phyloP scores from a whole-genome alignment of 2,329 filamentous ascomycete species.

The Nothomitra cinnamomea region DNA sequence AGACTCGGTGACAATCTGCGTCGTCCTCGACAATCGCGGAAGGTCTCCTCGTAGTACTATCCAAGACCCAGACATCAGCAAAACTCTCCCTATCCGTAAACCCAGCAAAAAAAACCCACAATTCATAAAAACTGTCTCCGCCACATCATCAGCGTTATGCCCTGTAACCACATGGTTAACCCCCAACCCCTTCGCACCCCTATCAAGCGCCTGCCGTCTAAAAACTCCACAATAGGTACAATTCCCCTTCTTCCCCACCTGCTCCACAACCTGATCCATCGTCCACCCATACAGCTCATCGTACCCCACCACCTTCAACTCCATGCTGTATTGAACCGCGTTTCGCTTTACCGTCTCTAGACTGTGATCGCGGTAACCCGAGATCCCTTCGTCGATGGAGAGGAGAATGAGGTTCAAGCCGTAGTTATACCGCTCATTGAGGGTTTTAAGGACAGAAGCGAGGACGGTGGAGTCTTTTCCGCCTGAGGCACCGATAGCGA shows the following conservation, averaged over 20 bases:
- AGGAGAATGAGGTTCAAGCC: slow-evolving; percentile 72
- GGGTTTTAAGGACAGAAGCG: slow-evolving; percentile 81
- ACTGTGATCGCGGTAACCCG: slow-evolving; percentile 89
- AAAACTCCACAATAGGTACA: slow-evolving; percentile 99
- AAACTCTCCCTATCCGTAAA: no score
- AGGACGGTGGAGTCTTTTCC: slow-evolving; percentile 96
- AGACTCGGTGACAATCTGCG: slow-evolving; percentile 71
- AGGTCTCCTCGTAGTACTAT: slow-evolving; percentile 68
- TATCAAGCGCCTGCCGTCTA: slow-evolving; percentile 78
- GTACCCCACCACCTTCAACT: slow-evolving; percentile 82
- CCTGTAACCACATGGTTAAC: slow-evolving; percentile 93
- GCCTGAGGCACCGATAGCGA: slow-evolving; percentile 91
- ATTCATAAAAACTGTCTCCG: slow-evolving; percentile 97
- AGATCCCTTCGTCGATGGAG: slow-evolving; percentile 94
- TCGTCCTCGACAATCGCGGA: slow-evolving; percentile 70
- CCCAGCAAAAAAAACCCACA: slow-evolving; percentile 15
- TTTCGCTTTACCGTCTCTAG: slow-evolving; percentile 94
- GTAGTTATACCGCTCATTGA: slow-evolving; percentile 82
- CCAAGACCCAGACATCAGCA: no score
- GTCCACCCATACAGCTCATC: slow-evolving; percentile 94
- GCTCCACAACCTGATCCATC: slow-evolving; percentile 96
- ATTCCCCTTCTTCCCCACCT: slow-evolving; percentile 94
- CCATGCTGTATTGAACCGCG: slow-evolving; percentile 77
- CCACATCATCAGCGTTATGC: slow-evolving; percentile 94
- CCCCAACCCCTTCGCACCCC: slow-evolving; percentile 70